Evolutionary conservation across 441 rosid genomes (phyloP).

Genomic region (Adansonia gregorii): DNA sequence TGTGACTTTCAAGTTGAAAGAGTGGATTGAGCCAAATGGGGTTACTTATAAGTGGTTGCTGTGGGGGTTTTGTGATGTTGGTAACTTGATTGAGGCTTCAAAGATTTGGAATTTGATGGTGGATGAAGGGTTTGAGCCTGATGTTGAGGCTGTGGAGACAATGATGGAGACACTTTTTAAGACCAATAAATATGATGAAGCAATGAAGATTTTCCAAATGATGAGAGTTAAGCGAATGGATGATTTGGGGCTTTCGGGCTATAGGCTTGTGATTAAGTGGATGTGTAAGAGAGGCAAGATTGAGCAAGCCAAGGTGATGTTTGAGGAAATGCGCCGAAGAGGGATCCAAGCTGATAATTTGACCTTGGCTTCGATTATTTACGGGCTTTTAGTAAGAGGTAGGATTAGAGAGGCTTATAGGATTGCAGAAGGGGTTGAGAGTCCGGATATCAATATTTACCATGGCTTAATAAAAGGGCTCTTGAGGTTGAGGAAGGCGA

Average conservation of each 20-base stretch:
- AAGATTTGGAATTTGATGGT: slow-evolving; percentile 81
- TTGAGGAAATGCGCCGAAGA: slow-evolving; percentile 73
- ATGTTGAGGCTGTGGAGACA: slow-evolving; percentile 52
- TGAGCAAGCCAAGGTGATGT: slow-evolving; percentile 47
- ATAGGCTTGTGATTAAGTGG: slow-evolving; percentile 70
- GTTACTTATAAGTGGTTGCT: slow-evolving; percentile 63
- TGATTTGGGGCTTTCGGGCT: slow-evolving; percentile 62
- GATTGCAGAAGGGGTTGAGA: slow-evolving; percentile 40
- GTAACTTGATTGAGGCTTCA: slow-evolving; percentile 71
- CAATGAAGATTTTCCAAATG: slow-evolving; percentile 62
- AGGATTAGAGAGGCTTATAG: slow-evolving; percentile 60
- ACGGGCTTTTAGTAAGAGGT: slow-evolving; percentile 58
- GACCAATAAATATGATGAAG: slow-evolving; percentile 63
- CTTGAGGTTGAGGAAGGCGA: slow-evolving; percentile 59
- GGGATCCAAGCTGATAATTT: slow-evolving; percentile 55
- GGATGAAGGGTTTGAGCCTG: slow-evolving; percentile 64
- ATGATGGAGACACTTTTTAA: slow-evolving; percentile 71
- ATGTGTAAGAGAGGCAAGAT: slow-evolving; percentile 68
- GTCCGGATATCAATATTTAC: slow-evolving; percentile 65
- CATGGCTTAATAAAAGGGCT: slow-evolving; percentile 79
- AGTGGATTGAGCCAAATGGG: slow-evolving; percentile 53
- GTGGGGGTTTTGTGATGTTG: slow-evolving; percentile 64
- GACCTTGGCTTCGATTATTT: slow-evolving; percentile 52
- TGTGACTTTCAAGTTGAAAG: slow-evolving; percentile 59
- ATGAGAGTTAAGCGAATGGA: slow-evolving; percentile 49